phyloP scores from a whole-genome alignment of 2,329 filamentous ascomycete species.

The Exophiala sp. region DNA sequence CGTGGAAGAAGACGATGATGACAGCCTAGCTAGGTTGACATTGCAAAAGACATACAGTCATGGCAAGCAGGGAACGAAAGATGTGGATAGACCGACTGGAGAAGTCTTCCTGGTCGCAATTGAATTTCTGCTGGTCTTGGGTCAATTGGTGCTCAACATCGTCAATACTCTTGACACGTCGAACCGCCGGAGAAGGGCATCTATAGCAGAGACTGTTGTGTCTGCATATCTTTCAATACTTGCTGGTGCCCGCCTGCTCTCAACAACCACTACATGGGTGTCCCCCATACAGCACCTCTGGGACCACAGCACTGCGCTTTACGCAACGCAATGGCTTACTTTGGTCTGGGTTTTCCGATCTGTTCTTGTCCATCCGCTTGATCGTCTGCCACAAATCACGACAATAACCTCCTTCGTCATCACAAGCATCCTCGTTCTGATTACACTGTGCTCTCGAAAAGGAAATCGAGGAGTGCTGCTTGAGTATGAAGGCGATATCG shows the following conservation, averaged over 20 bases:
- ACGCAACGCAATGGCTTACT: slow-evolving; percentile 77
- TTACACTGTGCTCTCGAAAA: slow-evolving; percentile 78
- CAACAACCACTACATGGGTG: slow-evolving; percentile 57
- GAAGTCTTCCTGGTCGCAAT: slow-evolving; percentile 67
- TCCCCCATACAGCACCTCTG: slow-evolving; percentile 72
- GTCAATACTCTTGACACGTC: slow-evolving; percentile 48
- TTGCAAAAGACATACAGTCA: slow-evolving; percentile 53
- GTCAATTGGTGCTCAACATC: slow-evolving; percentile 62
- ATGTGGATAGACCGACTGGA: slow-evolving; percentile 71
- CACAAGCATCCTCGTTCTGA: slow-evolving; percentile 67
- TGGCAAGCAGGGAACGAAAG: slow-evolving; percentile 53
- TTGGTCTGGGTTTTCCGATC: slow-evolving; percentile 77
- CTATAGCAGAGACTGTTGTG: slow-evolving; percentile 58
- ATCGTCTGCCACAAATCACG: slow-evolving; percentile 60
- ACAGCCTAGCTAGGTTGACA: slow-evolving; percentile 49
- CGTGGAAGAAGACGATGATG: slow-evolving; percentile 52
- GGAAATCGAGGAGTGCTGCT: slow-evolving; percentile 86
- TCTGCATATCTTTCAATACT: slow-evolving; percentile 81
- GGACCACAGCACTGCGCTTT: slow-evolving; percentile 88
- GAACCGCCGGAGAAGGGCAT: slow-evolving; percentile 1
- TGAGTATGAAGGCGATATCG: slow-evolving; percentile 83
- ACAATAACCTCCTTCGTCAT: slow-evolving; percentile 72
- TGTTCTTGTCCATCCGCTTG: slow-evolving; percentile 71
- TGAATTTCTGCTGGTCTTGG: slow-evolving; percentile 72
- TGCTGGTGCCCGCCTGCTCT: slow-evolving; percentile 65